Percentiles rank a stretch among this genome's conserved stretches.
These are phyloP conservation scores for Ambispora gerdemannii DNA, from an alignment of 192 early-diverging fungal species.

Conservation along the genomic window DNA sequence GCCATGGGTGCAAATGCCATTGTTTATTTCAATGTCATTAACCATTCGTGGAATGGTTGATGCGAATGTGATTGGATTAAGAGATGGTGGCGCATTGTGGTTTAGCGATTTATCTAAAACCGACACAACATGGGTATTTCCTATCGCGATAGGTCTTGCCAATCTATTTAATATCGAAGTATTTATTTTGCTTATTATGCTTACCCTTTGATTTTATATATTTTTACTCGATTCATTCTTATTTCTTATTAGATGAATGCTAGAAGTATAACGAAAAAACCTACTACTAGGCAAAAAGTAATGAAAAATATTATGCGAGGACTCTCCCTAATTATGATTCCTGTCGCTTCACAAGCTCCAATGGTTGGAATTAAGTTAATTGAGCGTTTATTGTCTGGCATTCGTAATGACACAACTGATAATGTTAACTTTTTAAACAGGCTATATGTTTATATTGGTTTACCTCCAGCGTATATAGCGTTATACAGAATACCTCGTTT, in stretches of 20 bases:
- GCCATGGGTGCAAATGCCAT: constrained; percentile 73
- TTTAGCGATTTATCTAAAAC: constrained; percentile 58
- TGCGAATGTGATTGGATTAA: constrained; percentile 49
- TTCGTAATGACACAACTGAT: not conserved
- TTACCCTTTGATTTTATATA: not conserved
- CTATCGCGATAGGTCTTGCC: constrained; percentile 58
- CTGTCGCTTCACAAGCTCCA: constrained; percentile 67
- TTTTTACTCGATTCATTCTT: not conserved
- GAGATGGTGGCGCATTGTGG: constrained; percentile 58
- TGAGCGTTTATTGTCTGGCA: not conserved
- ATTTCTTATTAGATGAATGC: constrained; percentile 41
- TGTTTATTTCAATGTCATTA: constrained; percentile 67
- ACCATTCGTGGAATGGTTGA: constrained; percentile 64
- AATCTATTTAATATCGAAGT: constrained; percentile 75
- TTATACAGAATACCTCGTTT: constrained; percentile 60
- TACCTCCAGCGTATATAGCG: constrained; percentile 62
- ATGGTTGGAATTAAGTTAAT: constrained; percentile 38
- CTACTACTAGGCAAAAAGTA: constrained; percentile 40
- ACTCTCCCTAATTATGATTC: constrained; percentile 59
- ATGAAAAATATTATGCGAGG: constrained; percentile 52
- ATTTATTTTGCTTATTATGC: not conserved
- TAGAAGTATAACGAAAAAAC: constrained; percentile 37
- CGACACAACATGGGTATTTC: constrained; percentile 69
- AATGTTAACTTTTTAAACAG: constrained; percentile 27
- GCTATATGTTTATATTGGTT: constrained; percentile 71